Evolutionary conservation across 495 filamentous ascomycete species (phyloP).

Genomic region (Xylaria cubensis): DNA sequence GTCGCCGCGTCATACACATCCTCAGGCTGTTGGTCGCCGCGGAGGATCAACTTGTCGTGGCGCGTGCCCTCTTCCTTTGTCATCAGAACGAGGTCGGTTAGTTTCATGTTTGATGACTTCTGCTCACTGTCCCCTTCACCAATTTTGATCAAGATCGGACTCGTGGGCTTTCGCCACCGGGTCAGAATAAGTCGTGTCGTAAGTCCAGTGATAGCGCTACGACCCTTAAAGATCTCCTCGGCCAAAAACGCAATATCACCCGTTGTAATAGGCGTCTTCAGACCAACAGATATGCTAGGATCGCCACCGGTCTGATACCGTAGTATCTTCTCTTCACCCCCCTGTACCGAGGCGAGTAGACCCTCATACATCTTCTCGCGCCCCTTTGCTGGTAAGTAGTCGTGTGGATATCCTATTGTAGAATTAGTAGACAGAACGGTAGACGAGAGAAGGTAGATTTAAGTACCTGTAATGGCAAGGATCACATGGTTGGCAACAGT

Average conservation of each 20-base stretch:
- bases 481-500: constrained; percentile 91
- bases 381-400: constrained; percentile 80
- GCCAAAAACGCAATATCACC: constrained; percentile 85
- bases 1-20: constrained; percentile 74
- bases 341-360: constrained; percentile 74
- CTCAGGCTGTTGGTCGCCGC: constrained; percentile 67
- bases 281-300: constrained; percentile 64
- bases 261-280: constrained; percentile 77
- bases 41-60: constrained; percentile 84
- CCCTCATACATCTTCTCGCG: constrained; percentile 90
- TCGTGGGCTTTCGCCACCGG: constrained; percentile 69
- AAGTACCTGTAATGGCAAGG: constrained; percentile 69
- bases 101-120: constrained; percentile 65
- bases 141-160: constrained; percentile 54
- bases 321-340: constrained; percentile 74
- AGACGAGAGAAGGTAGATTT: not conserved
- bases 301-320: constrained; percentile 58
- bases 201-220: constrained; percentile 82
- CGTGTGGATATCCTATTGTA: constrained; percentile 74
- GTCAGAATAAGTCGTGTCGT: constrained; percentile 76
- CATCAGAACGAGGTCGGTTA: constrained; percentile 87
- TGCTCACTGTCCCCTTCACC: constrained; percentile 70
- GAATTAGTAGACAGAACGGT: constrained; percentile 1
- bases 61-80: constrained; percentile 89
- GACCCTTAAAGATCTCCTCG: constrained; percentile 87